Percentiles rank a stretch among this genome's conserved stretches.
Conservation (phyloP, 2,329 filamentous ascomycete genomes). For the Ceratocystis harringtonii region DNA sequence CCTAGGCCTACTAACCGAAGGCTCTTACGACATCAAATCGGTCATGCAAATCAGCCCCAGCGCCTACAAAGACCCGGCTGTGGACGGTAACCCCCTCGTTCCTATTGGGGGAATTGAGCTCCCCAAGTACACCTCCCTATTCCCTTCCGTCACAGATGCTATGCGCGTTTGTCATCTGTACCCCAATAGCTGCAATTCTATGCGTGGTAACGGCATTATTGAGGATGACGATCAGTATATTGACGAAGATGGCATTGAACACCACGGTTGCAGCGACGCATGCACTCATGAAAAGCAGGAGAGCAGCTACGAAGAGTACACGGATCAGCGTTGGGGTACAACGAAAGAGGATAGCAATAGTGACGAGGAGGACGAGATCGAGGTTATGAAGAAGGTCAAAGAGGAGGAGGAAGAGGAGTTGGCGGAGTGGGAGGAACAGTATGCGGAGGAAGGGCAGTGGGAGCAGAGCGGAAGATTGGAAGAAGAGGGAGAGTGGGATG, state of each 20-base stretch:
- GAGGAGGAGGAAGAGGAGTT: not conserved
- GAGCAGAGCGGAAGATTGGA: not conserved
- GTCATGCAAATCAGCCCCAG: slow-evolving; percentile 14
- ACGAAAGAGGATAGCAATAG: no score
- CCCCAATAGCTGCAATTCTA: not conserved
- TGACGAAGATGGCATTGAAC: slow-evolving; percentile 6
- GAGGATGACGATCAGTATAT: slow-evolving; percentile 11
- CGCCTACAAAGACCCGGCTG: not conserved
- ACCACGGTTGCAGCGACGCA: slow-evolving; percentile 2
- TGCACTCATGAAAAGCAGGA: slow-evolving; percentile 2
- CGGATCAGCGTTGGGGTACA: no score
- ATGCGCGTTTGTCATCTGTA: slow-evolving; percentile 12
- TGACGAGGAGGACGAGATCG: no score
- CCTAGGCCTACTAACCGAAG: not conserved
- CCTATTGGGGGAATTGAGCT: not conserved
- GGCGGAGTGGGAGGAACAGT: not conserved
- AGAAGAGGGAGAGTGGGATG: not conserved
- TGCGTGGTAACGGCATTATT: slow-evolving; percentile 14
- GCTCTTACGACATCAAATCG: slow-evolving; percentile 11
- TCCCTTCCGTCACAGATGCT: slow-evolving; percentile 6
- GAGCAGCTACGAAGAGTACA: not conserved
- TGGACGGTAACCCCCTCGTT: not conserved
- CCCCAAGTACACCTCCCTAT: not conserved
- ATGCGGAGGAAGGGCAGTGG: not conserved
- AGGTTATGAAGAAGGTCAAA: no score